Evolutionary conservation across 2,329 filamentous ascomycete species (phyloP), one percentile per base, ranked within the genome.

Genomic region (Colletotrichum tropicicola): DNA sequence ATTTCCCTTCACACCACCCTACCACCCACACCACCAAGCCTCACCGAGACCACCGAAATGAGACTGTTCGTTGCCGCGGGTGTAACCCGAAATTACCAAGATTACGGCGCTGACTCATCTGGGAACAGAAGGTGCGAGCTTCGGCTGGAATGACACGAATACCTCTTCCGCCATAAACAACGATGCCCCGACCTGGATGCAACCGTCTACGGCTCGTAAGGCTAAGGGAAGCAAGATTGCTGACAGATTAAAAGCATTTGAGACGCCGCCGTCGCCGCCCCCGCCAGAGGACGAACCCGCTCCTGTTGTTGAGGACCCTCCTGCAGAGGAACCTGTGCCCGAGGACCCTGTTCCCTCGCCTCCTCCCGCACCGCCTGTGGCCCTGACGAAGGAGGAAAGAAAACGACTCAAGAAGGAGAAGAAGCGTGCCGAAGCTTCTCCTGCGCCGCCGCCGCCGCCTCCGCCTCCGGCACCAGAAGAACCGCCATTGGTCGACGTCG

Each of bases 161-260:
- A 70, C 80, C 41, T 76, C 74, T 70, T 78, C 76, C 57, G 35
- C 61, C 53, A 78, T 76, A 64, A 66, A 73, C 55, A 68, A 73
- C 67, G 69, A 73, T 45, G 74, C 77, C 51, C 67, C 71, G 63
- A 73, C 72, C 68, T 77, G 79, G 61, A 79, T 80, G 76, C 85
- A 83, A 62, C 63, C 70, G 17, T 66, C 65, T 41, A 65, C 69
- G 72, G 77, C 78, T 54, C 85, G 83, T 69, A 87, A 85, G 75
- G 71, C 79, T 52, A 77, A 81, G 44, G 77, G 79, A 64, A 81
- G 81, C 66, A 87, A 84, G 73, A 83, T 89, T 72, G 82, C 85
- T 59, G 85, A 89, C 72, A 83, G 79, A 70, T 80, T 88, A 66
- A 87, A 82, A 74, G 82, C 83, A 28, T 89, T 89, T 70, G 85